Evolutionary conservation across 805 yeast species (phyloP).

Genomic region (Teunomyces gatunensis): DNA sequence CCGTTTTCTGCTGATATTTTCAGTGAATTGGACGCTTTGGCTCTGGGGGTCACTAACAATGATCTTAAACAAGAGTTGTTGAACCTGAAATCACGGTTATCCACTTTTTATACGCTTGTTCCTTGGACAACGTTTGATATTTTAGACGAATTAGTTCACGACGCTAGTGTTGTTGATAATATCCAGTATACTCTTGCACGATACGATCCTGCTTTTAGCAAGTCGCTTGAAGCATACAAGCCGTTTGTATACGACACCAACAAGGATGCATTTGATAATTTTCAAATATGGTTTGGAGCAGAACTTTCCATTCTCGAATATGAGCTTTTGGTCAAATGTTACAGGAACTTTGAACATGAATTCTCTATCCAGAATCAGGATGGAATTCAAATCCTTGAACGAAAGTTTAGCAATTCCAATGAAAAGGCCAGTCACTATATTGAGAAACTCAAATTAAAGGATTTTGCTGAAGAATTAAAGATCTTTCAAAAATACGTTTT

Average conservation of each 20-base stretch:
- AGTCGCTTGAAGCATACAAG: neutral
- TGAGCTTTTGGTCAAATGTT: neutral
- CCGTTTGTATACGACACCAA: neutral
- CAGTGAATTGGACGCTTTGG: slow-evolving; percentile 9
- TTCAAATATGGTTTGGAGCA: neutral
- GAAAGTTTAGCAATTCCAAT: neutral
- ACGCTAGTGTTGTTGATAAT: neutral
- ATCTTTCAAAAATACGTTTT: slow-evolving; percentile 11
- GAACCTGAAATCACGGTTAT: neutral
- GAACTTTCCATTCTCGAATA: neutral
- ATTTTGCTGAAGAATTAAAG: slow-evolving; percentile 15
- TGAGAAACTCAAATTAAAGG: slow-evolving; percentile 15
- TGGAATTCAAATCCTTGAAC: neutral
- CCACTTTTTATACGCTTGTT: neutral
- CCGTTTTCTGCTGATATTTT: slow-evolving; percentile 13
- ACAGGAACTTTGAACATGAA: slow-evolving; percentile 1
- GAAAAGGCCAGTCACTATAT: neutral
- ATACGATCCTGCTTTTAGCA: neutral
- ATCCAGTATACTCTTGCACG: neutral
- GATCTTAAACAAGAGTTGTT: neutral
- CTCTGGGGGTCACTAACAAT: neutral
- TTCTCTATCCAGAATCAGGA: neutral
- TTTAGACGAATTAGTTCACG: neutral
- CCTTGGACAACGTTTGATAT: slow-evolving; percentile 1
- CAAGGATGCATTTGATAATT: neutral